Evolutionary conservation across 805 yeast genomes (phyloP).

Genomic region (Myxozyma geophila): DNA sequence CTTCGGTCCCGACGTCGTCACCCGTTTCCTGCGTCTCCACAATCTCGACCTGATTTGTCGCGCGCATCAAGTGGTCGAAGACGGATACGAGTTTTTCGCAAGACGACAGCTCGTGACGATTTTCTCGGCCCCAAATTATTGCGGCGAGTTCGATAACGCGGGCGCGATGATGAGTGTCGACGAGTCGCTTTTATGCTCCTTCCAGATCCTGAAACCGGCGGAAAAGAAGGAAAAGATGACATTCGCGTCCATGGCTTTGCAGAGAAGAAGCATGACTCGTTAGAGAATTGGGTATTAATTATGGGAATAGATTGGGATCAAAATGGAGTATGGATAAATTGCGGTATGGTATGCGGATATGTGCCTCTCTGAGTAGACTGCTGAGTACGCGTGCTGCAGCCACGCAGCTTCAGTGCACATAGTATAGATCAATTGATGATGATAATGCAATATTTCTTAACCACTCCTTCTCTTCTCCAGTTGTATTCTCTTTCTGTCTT

Average conservation of each 20-base stretch:
- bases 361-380: too few species aligned
- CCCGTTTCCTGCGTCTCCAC: slow-evolving; percentile 92
- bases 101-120: slow-evolving; percentile 94
- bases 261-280: neutral
- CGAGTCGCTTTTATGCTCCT: slow-evolving; percentile 91
- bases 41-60: slow-evolving; percentile 98
- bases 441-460: too few species aligned
- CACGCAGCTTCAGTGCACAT: too few species aligned
- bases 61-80: slow-evolving; percentile 99
- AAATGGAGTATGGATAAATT: too few species aligned
- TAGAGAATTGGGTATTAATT: neutral
- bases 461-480: too few species aligned
- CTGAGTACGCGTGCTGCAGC: too few species aligned
- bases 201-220: slow-evolving; percentile 91
- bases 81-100: slow-evolving; percentile 96
- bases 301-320: neutral
- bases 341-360: too few species aligned
- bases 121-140: slow-evolving; percentile 90
- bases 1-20: slow-evolving; percentile 98
- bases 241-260: too few species aligned
- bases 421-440: too few species aligned
- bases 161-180: slow-evolving; percentile 99
- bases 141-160: slow-evolving; percentile 98
- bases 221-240: slow-evolving; percentile 68
- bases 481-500: too few species aligned